These are phyloP conservation scores for Echria macrotheca DNA, from an alignment of 495 filamentous ascomycete species.

Conservation along the genomic window DNA sequence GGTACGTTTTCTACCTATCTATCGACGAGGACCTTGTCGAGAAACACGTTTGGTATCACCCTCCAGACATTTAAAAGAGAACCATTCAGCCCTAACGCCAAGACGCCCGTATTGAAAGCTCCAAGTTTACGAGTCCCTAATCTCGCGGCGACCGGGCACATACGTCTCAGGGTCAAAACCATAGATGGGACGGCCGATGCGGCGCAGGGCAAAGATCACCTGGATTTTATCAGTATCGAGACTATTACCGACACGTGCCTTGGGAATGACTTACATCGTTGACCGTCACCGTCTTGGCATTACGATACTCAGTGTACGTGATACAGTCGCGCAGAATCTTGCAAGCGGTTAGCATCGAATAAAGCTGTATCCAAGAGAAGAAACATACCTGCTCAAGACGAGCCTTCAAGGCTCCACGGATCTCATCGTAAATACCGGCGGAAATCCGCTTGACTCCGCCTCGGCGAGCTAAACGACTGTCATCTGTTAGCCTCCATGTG, in stretches of 20 bases:
- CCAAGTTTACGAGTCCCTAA: too few relatives aligned
- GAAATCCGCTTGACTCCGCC: slow-evolving; percentile 76
- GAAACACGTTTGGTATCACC: too few relatives aligned
- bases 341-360: slow-evolving; percentile 17
- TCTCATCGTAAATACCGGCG: slow-evolving; percentile 63
- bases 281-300: slow-evolving; percentile 56
- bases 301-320: slow-evolving; percentile 45
- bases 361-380: neutral
- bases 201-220: slow-evolving; percentile 57
- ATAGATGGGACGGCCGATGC: slow-evolving; percentile 44
- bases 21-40: too few relatives aligned
- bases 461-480: slow-evolving; percentile 69
- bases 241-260: too few relatives aligned
- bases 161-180: slow-evolving; percentile 40
- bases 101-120: too few relatives aligned
- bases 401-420: slow-evolving; percentile 48
- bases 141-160: too few relatives aligned
- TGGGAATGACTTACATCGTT: slow-evolving; percentile 48
- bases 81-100: too few relatives aligned
- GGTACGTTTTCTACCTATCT: too few relatives aligned
- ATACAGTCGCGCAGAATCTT: slow-evolving; percentile 52
- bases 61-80: too few relatives aligned
- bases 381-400: slow-evolving; percentile 47
- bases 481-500: slow-evolving; percentile 5
- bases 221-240: slow-evolving; percentile 21